Evolutionary conservation across 495 filamentous ascomycete genomes (phyloP).

Genomic region (Xanthoparmelia taractica): DNA sequence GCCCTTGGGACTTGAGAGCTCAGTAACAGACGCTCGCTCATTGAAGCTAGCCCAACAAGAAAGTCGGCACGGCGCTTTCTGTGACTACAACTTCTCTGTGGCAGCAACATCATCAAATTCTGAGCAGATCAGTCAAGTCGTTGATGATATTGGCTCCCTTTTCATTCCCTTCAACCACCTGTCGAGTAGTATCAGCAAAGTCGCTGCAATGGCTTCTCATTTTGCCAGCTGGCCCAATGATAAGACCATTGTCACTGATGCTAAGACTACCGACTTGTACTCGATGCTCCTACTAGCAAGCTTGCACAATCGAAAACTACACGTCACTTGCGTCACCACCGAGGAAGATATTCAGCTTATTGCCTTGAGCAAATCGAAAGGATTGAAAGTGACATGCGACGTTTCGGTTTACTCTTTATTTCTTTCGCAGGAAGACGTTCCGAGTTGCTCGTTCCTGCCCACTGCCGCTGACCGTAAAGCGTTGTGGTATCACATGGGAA

Average conservation of each 20-base stretch:
- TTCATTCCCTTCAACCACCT: conserved; percentile 87
- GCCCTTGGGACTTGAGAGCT: conserved; percentile 65
- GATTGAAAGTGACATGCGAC: conserved; percentile 77
- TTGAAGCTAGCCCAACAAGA: conserved; percentile 71
- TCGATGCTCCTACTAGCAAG: conserved; percentile 74
- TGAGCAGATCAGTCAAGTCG: conserved; percentile 63
- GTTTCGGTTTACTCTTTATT: conserved; percentile 77
- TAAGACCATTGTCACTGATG: conserved; percentile 82
- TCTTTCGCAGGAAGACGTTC: conserved; percentile 66
- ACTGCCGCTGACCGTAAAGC: conserved; percentile 64
- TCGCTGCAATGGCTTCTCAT: conserved; percentile 72
- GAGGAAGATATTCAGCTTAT: conserved; percentile 79
- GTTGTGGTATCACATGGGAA: conserved; percentile 68
- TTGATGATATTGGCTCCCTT: conserved; percentile 69
- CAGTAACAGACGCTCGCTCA: conserved; percentile 63
- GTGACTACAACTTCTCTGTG: conserved; percentile 83
- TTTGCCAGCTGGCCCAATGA: conserved; percentile 72
- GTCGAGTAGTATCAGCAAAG: conserved; percentile 80
- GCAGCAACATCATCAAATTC: conserved; percentile 71
- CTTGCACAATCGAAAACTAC: conserved; percentile 75
- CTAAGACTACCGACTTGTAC: conserved; percentile 73
- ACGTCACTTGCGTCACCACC: conserved; percentile 73
- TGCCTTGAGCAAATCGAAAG: conserved; percentile 73
- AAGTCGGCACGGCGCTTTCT: conserved; percentile 57
- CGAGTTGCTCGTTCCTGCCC: conserved; percentile 59